Base-by-base conservation (phyloP, 176 grass and related monocot genomes). In the Raddia distichophylla region DNA sequence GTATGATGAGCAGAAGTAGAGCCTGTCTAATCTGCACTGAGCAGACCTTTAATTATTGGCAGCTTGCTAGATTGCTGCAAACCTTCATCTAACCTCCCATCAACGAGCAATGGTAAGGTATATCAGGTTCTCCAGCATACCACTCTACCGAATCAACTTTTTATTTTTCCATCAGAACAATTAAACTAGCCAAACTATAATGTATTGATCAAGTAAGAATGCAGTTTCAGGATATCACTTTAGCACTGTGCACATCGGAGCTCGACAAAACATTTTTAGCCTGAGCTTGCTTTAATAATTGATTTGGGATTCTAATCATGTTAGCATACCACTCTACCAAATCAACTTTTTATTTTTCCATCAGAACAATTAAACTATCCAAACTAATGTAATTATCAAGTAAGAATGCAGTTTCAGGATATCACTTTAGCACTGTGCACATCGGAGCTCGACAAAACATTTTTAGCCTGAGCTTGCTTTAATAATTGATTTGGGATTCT, bases 111-210 rank as follows among this genome's bases (percentile, higher is more conserved):
- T 37, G 22, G 48, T 73, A 73, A 32, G 52, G 8, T 55, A 15
- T 18, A 15, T 18, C 49, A 37, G 27, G n/a, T 49, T 15, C 67
- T 69, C 42, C 47, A 10, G 67, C 67, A 70, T 70, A 32, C n/a
- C n/a, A 70, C 14, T 14, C 5, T 70, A 70, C n/a, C 14, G 2
- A 4, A 73, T 37, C 8, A 54, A 37, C 7, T 8, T 54, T 10
- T n/a, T 73, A 33, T 53, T 4, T 18, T 72, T 54, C 69, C 70
- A 73, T 73, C 14, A 54, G 2, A 73, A 54, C 7, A 35, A 73
- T 54, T 19, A 10, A 10, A 54, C 22, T 14, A 12, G 17, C 27
- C 49, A 33, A 34, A 15, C 22, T 52, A 2, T 71, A 27, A 33
- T 71, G 69, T 32, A 52, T 48, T 71, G 46, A 33, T 52, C 20